These are phyloP conservation scores for Colletotrichum eremochloae DNA, from an alignment of 2,329 filamentous ascomycete species.

Conservation along the genomic window DNA sequence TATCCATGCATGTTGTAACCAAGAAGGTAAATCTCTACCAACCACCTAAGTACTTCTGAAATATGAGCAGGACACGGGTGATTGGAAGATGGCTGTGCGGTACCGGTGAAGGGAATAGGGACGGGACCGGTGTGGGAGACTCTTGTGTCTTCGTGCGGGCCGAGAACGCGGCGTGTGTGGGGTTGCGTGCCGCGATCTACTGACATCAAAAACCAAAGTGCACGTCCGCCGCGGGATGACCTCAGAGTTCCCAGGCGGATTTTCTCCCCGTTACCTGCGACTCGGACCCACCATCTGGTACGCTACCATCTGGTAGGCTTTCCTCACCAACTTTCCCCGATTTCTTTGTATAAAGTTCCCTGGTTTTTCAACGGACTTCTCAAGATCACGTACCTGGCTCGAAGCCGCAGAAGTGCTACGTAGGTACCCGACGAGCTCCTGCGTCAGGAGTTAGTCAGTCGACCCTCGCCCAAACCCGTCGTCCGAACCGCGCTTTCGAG, in stretches of 20 bases:
- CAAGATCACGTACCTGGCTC: no score
- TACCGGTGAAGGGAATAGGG: neutral
- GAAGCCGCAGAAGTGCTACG: neutral
- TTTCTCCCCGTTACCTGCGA: neutral
- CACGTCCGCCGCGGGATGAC: conserved; percentile 28
- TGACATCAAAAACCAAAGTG: neutral
- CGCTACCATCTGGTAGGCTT: neutral
- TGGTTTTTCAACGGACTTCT: no score
- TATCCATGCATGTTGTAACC: neutral
- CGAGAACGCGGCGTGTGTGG: conserved; percentile 8
- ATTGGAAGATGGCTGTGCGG: conserved; percentile 1
- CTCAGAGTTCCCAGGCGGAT: conserved; percentile 13
- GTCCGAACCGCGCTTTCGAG: no score
- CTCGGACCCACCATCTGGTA: no score
- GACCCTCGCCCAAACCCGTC: neutral
- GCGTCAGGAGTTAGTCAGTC: no score
- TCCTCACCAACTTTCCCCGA: neutral
- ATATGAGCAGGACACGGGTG: neutral
- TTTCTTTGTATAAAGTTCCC: neutral
- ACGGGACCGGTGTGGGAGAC: conserved; percentile 16
- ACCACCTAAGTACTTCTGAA: neutral
- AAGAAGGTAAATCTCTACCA: neutral
- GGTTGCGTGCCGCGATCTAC: neutral
- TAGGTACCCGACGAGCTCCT: neutral
- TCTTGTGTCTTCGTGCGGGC: conserved; percentile 3